These are phyloP conservation scores for Podila horticola DNA, from an alignment of 192 early-diverging fungal species.

Conservation along the genomic window DNA sequence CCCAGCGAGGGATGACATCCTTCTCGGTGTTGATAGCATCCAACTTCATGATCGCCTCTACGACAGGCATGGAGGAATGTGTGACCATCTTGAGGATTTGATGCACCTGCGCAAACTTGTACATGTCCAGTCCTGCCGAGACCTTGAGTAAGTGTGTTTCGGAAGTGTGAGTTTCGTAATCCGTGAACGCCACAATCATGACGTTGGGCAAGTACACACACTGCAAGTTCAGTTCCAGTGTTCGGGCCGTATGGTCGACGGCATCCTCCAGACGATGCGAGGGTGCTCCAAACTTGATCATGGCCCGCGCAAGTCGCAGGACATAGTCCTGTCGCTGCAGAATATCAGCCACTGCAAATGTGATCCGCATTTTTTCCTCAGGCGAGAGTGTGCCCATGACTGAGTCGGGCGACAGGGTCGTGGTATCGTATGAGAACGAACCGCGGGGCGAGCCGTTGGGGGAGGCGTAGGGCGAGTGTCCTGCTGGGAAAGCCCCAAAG, in stretches of 20 bases:
- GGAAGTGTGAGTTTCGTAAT: conserved; percentile 76
- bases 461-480: conserved; percentile 29
- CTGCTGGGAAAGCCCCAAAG: conserved; percentile 11
- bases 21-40: conserved; percentile 67
- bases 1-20: conserved; percentile 71
- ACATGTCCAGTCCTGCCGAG: conserved; percentile 74
- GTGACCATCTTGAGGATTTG: conserved; percentile 70
- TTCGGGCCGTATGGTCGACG: conserved; percentile 61
- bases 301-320: conserved; percentile 65
- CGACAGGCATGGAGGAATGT: conserved; percentile 71
- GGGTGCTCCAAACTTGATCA: conserved; percentile 77
- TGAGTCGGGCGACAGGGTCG: background rate
- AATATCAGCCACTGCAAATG: conserved; percentile 73
- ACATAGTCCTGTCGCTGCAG: conserved; percentile 76
- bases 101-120: conserved; percentile 73
- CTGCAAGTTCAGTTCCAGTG: conserved; percentile 71
- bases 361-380: conserved; percentile 64
- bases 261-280: conserved; percentile 71
- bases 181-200: conserved; percentile 78
- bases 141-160: conserved; percentile 80
- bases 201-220: conserved; percentile 78
- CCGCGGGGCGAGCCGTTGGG: conserved; percentile 40
- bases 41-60: conserved; percentile 71
- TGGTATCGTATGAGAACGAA: conserved; percentile 34
- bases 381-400: conserved; percentile 41